Evolutionary conservation across 2,329 filamentous ascomycete species (phyloP), one percentile per base, ranked within the genome.

Genomic region (Botrytis fragariae): DNA sequence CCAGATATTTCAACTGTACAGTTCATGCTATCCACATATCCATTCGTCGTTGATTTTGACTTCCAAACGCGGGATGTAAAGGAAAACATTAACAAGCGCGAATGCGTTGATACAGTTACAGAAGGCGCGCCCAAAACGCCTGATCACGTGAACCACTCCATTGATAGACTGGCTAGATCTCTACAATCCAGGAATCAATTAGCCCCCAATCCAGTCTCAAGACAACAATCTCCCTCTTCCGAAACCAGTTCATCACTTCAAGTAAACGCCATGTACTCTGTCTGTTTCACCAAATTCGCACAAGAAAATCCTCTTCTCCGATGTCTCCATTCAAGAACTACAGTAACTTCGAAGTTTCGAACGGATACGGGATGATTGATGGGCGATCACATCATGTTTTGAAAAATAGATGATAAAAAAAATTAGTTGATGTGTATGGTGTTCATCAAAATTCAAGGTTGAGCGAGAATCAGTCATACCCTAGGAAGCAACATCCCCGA

Each of bases 91-190:
- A 44, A 37, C 65, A 65, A 65, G 39, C 39, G 59, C 39, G 59
- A 68, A 25, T 72, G 61, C 57, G 39, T 72, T 61, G 62, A 68
- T 67, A 48, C 48, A 68, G 71, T 72, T 68, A 72, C 48, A 69
- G 71, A 45, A 72, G 54, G 63, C 71, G 63, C 71, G 71, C n/a
- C 8, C 37, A 12, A 57, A 44, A 62, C 73, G 29, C 73, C 51
- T 57, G 45, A 61, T 68, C 70, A 74, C 73, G 73, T 74, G 73
- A 44, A 18, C 10, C 5, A 32, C 3, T 18, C 25, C n/a, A 57
- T 32, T 7, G 61, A 32, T 20, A n/a, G 25, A 42, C 29, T 45
- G 61, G 22, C 61, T 18, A 37, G 22, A 39, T 44, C 29, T 39
- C 37, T 44, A 44, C 3, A 62, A 62, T 44, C 37, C 25, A 63